Conservation (phyloP, 257 asterid genomes). For the Nicotiana paniculata region DNA sequence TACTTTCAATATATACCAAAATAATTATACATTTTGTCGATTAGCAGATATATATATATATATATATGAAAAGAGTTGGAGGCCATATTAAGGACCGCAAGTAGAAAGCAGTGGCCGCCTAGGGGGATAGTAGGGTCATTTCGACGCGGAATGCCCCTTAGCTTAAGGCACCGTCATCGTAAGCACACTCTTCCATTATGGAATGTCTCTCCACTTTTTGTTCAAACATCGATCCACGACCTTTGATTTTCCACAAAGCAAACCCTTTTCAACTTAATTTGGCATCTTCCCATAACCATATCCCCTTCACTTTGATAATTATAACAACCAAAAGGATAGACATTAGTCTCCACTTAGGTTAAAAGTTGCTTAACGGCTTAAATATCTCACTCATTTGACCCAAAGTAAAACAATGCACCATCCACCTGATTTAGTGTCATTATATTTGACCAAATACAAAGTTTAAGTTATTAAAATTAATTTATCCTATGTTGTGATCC, state of each 20-base stretch:
- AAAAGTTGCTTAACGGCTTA: background rate
- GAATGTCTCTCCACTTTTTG: slow-evolving; percentile 2
- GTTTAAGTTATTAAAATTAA: background rate
- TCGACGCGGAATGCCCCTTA: background rate
- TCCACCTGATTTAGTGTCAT: background rate
- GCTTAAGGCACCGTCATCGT: background rate
- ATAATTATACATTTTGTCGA: too few relatives aligned
- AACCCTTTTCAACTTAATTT: background rate
- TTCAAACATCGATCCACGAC: background rate
- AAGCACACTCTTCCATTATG: background rate
- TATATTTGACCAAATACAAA: background rate
- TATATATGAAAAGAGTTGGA: background rate
- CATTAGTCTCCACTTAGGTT: background rate
- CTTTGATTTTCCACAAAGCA: background rate
- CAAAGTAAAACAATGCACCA: background rate
- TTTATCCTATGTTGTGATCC: background rate
- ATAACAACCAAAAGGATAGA: background rate
- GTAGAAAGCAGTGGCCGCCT: background rate
- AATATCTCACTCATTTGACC: background rate
- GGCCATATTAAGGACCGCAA: background rate
- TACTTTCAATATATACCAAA: too few relatives aligned
- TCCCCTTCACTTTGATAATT: background rate
- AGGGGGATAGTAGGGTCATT: background rate
- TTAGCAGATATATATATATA: too few relatives aligned
- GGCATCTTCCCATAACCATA: background rate